Conservation (phyloP, 2,329 filamentous ascomycete species). For the Ophiocordyceps camponoti-leonardi region DNA sequence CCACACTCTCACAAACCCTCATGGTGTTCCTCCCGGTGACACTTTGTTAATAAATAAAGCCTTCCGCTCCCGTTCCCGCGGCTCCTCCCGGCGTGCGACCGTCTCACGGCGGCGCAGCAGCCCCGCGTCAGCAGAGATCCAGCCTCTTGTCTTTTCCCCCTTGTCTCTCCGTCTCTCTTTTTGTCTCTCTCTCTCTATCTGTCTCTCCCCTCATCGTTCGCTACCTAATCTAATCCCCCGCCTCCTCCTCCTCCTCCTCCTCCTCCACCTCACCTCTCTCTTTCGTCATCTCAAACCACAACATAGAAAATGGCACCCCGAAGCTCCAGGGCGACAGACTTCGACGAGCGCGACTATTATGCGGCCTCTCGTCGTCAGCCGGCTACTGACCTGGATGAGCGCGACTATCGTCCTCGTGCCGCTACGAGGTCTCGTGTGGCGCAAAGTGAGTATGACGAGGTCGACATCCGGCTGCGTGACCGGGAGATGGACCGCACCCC, state of each 20-base stretch:
- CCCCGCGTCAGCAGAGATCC: background rate
- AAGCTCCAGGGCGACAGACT: slow-evolving; percentile 14
- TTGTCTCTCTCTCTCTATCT: background rate
- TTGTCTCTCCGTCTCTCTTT: background rate
- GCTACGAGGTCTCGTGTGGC: slow-evolving; percentile 5
- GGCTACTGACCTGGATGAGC: slow-evolving; percentile 6
- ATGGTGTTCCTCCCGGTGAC: too few relatives aligned
- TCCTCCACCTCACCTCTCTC: background rate
- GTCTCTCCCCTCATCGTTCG: background rate
- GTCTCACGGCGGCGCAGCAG: background rate
- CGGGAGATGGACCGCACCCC: slow-evolving; percentile 27
- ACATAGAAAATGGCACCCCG: slow-evolving; percentile 5
- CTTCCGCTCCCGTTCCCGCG: background rate
- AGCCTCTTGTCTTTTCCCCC: too few relatives aligned
- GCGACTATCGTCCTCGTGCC: slow-evolving; percentile 10
- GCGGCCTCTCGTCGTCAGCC: background rate
- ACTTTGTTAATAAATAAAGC: too few relatives aligned
- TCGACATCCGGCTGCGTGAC: slow-evolving; percentile 25
- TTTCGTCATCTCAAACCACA: background rate
- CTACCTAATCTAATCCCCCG: background rate
- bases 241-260: background rate
- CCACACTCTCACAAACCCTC: too few relatives aligned
- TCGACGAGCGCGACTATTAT: slow-evolving; percentile 20
- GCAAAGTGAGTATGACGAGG: slow-evolving; percentile 14
- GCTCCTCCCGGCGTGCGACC: background rate